Conservation (phyloP, 2,329 filamentous ascomycete genomes). For the Aspergillus novoparasiticus region DNA sequence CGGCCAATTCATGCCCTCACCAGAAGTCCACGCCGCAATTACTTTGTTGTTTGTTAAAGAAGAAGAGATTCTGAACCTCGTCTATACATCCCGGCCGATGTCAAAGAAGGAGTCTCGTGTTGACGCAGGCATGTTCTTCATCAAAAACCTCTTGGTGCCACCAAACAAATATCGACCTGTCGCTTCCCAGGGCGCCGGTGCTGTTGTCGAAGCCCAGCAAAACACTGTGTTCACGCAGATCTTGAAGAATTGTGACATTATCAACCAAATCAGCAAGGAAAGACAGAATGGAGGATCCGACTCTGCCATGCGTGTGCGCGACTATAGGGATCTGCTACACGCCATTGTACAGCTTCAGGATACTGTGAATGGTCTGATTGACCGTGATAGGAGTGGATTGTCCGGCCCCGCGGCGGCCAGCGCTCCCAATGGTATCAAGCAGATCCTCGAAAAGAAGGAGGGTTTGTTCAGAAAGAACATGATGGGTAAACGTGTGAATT, state of each 20-base stretch:
- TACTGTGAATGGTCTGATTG: conserved; percentile 87
- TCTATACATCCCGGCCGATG: conserved; percentile 77
- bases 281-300: conserved; percentile 57
- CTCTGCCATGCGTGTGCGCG: conserved; percentile 54
- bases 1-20: conserved; percentile 74
- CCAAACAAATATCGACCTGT: conserved; percentile 91
- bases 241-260: conserved; percentile 70
- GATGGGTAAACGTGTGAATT: conserved; percentile 99
- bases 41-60: conserved; percentile 83
- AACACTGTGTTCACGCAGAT: conserved; percentile 88
- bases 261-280: conserved; percentile 74
- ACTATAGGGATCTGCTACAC: conserved; percentile 76
- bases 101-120: conserved; percentile 60
- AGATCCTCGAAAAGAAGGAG: conserved; percentile 97
- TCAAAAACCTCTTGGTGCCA: conserved; percentile 81
- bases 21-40: conserved; percentile 80
- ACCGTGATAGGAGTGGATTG: conserved; percentile 82
- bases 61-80: conserved; percentile 76
- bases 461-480: conserved; percentile 98
- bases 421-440: conserved; percentile 93
- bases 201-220: conserved; percentile 84
- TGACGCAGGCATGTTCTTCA: conserved; percentile 91
- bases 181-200: conserved; percentile 75
- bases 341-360: conserved; percentile 85
- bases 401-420: conserved; percentile 75